Conservation (phyloP, 768 basidiomycete genomes). For the Tephrocybe sp. region DNA sequence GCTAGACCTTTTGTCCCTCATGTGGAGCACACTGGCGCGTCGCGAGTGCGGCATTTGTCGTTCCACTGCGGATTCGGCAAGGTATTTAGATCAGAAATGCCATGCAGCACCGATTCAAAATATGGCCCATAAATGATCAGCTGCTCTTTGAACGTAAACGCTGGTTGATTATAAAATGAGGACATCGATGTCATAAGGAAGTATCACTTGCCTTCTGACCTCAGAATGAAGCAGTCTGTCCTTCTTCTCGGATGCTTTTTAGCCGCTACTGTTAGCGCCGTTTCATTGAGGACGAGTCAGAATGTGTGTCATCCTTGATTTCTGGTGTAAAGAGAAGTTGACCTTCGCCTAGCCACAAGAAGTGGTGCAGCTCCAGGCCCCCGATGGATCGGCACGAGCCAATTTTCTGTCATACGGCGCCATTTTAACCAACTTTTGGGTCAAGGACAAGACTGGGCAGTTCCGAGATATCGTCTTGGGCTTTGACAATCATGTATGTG, state of each 20-base stretch:
- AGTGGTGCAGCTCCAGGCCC: constrained; percentile 28
- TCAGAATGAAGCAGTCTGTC: not conserved
- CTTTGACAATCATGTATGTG: constrained; percentile 38
- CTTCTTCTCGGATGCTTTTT: not conserved
- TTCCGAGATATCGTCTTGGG: constrained; percentile 47
- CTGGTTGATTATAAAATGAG: not conserved
- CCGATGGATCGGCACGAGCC: constrained; percentile 39
- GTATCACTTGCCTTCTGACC: no score
- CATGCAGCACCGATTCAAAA: not conserved
- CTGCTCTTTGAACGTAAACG: not conserved
- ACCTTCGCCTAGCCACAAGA: constrained; percentile 22
- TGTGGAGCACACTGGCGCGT: not conserved
- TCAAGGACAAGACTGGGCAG: constrained; percentile 41
- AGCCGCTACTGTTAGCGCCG: not conserved
- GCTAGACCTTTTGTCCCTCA: not conserved
- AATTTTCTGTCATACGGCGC: constrained; percentile 44
- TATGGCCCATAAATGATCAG: constrained; percentile 3
- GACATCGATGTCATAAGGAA: not conserved
- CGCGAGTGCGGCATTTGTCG: constrained; percentile 5
- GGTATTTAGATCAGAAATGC: not conserved
- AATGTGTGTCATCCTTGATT: not conserved
- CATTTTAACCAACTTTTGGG: constrained; percentile 42
- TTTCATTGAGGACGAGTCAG: not conserved
- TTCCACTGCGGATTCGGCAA: not conserved
- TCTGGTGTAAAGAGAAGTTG: not conserved